Percentiles rank a stretch among this genome's conserved stretches.
Conservation (phyloP, 352 stramenopile species). For the Phytopythium vexans region DNA sequence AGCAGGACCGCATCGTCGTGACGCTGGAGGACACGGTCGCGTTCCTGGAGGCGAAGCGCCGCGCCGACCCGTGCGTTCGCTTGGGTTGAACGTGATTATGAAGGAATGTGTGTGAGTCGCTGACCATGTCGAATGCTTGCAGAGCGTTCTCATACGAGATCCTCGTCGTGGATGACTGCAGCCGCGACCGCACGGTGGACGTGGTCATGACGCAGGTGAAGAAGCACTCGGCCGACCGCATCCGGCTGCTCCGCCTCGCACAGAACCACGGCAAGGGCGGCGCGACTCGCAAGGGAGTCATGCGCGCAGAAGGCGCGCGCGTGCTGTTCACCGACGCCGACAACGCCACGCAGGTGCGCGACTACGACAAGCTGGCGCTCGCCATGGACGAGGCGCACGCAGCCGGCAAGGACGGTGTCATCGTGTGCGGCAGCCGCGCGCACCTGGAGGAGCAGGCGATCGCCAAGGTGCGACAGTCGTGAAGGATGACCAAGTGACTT, state of each 20-base stretch:
- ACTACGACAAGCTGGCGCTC: slow-evolving; percentile 78
- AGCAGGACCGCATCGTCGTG: slow-evolving; percentile 88
- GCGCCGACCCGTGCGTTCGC: slow-evolving; percentile 33
- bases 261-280: slow-evolving; percentile 92
- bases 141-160: slow-evolving; percentile 76
- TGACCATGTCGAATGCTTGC: not conserved
- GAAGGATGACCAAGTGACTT: too few relatives aligned
- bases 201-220: slow-evolving; percentile 61
- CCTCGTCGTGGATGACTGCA: slow-evolving; percentile 93
- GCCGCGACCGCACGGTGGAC: slow-evolving; percentile 73
- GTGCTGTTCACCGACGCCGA: slow-evolving; percentile 92
- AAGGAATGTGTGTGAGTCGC: not conserved
- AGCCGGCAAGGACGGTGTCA: slow-evolving; percentile 30
- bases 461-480: slow-evolving; percentile 37
- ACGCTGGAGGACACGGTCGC: slow-evolving; percentile 89
- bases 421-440: slow-evolving; percentile 90
- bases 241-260: slow-evolving; percentile 78
- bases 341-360: slow-evolving; percentile 89
- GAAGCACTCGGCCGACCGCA: slow-evolving; percentile 33
- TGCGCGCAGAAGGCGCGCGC: slow-evolving; percentile 73
- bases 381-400: slow-evolving; percentile 38
- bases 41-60: slow-evolving; percentile 78
- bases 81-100: not conserved
- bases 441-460: slow-evolving; percentile 86
- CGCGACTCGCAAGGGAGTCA: slow-evolving; percentile 85